These are phyloP conservation scores for Strobilomyces confusus DNA, from an alignment of 768 basidiomycete species.

Conservation along the genomic window DNA sequence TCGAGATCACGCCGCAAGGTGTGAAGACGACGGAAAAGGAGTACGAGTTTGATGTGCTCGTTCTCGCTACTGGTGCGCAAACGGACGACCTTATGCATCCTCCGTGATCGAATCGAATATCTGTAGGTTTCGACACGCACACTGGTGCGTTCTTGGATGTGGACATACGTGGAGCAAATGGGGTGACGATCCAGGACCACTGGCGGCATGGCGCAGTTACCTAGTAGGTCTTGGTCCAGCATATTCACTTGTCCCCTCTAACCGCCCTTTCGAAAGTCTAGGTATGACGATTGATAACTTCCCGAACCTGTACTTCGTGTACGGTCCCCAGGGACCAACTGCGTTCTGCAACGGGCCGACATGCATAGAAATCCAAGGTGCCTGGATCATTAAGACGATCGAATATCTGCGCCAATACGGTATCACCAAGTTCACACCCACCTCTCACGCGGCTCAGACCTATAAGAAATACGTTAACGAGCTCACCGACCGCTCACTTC, in stretches of 20 bases:
- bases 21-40: not conserved
- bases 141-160: not conserved
- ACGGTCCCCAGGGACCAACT: constrained; percentile 9
- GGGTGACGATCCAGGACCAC: constrained; percentile 9
- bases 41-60: not conserved
- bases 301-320: constrained; percentile 4
- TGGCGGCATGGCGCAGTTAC: constrained; percentile 5
- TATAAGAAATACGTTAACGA: too few species aligned
- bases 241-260: not conserved
- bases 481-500: too few species aligned
- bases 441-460: too few species aligned
- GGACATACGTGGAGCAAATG: constrained; percentile 1
- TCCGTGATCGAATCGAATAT: not conserved
- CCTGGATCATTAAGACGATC: too few species aligned
- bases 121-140: constrained; percentile 1
- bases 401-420: too few species aligned
- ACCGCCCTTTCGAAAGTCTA: not conserved
- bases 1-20: not conserved
- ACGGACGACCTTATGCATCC: too few species aligned
- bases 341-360: constrained; percentile 3
- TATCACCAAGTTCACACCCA: too few species aligned
- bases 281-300: constrained; percentile 2
- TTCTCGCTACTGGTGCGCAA: constrained; percentile 8
- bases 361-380: too few species aligned
- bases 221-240: not conserved